Evolutionary conservation across 2,329 filamentous ascomycete genomes (phyloP), one percentile per base, ranked within the genome.

Genomic region (Alternaria infectoria): DNA sequence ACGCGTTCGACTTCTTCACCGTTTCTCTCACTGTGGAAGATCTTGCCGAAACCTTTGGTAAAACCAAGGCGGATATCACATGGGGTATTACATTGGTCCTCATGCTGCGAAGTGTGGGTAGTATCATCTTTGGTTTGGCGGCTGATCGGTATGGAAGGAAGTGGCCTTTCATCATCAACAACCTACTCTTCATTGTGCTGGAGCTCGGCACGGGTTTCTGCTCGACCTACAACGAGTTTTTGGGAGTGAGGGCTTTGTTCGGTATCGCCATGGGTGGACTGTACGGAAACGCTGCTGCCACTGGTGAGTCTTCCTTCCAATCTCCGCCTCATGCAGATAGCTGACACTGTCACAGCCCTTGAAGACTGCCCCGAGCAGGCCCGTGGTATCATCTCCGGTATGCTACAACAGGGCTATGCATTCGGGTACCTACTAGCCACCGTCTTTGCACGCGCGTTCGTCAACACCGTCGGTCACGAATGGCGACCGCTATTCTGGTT

Each of bases 401-500:
- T 90, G 79, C 80, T 89, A 13, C 87, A 90, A 74, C 87, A 89
- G 76, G 87, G 87, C 3, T 90, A 89, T 69, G 87, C 87, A 0
- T 88, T 89, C 71, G 88, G 88, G 3, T 90, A 89, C 73, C 80
- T 90, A n/a, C 82, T 90, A 1, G 87, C 86, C 0, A 85, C 85
- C 1, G 85, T 86, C 10, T 87, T 88, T 71, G 81, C 80, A 0
- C 76, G 83, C 45, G 92, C 85, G 5, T 85, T 96, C 7, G 88
- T 94, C 54, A 83, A 91, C 78, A 96, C 93, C 1, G 95, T 93
- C 0, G 79, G 88, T 1, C 90, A 96, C 75, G 89, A 86, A 56
- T 97, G 93, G 93, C 86, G 93, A 8, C 92, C 93, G 0, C 83
- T 97, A 0, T 97, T 90, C 83, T 97, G 93, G 93, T 97, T 97